A percentile compares a stretch with the other conserved stretches of the same genome.
phyloP scores from a whole-genome alignment of 306 rosid species.

The Prunus persica region Prunus_persica_NCBIv2 NC_034011.1:1502001-1502500 shows the following conservation, averaged over 20 bases:
- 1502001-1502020: conserved; percentile 43
- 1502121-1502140: conserved; percentile 12
- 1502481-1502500: conserved; percentile 55
- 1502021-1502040: conserved; percentile 27
- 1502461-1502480: conserved; percentile 73
- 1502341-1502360: conserved; percentile 65
- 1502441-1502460: conserved; percentile 71
- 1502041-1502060: conserved; percentile 31
- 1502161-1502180: conserved; percentile 13
- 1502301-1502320: conserved; percentile 24
- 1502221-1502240: conserved; percentile 20
- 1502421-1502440: conserved; percentile 52
- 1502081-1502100: not conserved
- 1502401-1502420: conserved; percentile 74
- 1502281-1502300: conserved; percentile 19
- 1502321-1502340: conserved; percentile 64
- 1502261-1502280: conserved; percentile 57
- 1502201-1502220: conserved; percentile 26
- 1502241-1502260: not conserved
- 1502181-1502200: conserved; percentile 13
- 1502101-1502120: conserved; percentile 16
- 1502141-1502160: not conserved
- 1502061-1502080: conserved; percentile 11
- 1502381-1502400: conserved; percentile 74
- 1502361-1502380: conserved; percentile 62